Evolutionary conservation across 176 grass and related monocot genomes (phyloP), one percentile per base, ranked within the genome.

Genomic region (Miscanthus lutarioriparius): DNA sequence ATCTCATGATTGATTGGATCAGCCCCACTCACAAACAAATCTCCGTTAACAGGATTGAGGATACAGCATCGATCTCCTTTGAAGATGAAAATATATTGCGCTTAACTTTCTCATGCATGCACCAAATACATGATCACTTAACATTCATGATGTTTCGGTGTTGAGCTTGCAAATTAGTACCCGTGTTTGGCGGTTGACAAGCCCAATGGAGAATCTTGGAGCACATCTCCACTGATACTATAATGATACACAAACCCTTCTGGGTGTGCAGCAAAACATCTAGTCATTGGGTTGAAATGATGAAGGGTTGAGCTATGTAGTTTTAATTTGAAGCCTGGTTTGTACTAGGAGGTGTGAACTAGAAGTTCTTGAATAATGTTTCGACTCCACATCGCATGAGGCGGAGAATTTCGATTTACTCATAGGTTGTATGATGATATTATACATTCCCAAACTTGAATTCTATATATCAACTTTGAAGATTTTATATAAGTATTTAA

Each of bases 1-100:
- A 44, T 73, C 80, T 79, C 75, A 84, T 88, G 86, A 88, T 79
- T 88, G 81, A 84, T 79, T 78, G 25, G 80, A 79, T 83, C 67
- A 28, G 70, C 13, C 33, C 74, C 75, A 19, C 26, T 66, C 75
- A 59, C 49, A 35, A 74, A 58, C 38, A 86, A 81, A 81, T 81
- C 76, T 76, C 64, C 49, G 12, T 70, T 81, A 53, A 53, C 65
- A 39, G 59, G 35, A 84, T 61, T 48, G 83, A 32, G 51, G 17
- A 28, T 30, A 73, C 39, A 58, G 0, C 53, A 58, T 58, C 53
- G 40, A 62, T 47, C 66, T 62, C 76, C 37, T 26, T 66, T 30
- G n/a, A 72, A 74, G 49, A 64, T 43, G 17, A 78, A 67, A 51
- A 47, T 48, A 84, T 5, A n/a, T 5, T 3, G 51, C 8, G 51